Evolutionary conservation across 768 basidiomycete genomes (phyloP), one percentile per base, ranked within the genome.

Genomic region (Lactifluus subvellereus): DNA sequence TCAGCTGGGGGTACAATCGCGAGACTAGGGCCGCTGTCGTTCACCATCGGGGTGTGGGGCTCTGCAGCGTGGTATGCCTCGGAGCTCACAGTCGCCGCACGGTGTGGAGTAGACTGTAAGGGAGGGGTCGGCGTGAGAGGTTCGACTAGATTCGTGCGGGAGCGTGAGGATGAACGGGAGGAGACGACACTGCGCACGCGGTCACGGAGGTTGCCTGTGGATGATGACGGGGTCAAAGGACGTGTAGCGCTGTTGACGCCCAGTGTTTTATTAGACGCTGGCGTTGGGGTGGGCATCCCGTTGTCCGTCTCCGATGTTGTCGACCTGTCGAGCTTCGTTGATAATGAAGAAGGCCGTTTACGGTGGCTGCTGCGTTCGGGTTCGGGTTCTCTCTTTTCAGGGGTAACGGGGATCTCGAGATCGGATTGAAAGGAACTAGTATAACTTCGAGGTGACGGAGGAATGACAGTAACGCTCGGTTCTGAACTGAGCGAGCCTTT

Each of bases 1-100:
- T 83, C 81, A 20, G 78, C 76, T 55, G 80, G 74, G 37, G 76
- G 70, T 2, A 73, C 66, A 66, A 71, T 69, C 65, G 32, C 20
- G 27, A 54, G 49, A 20, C 70, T 64, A 54, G 18, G 9, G 37
- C 42, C 35, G 18, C 69, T 68, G 57, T 45, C 14, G 10, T 22
- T 50, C 4, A 2, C 9, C 37, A 6, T 33, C 1, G 7, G 33
- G 20, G 48, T 11, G 6, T 50, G 60, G 27, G 48, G 37, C 43
- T 69, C 62, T 47, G 50, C 43, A 32, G 50, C 22, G 11, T 54
- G 54, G 53, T 49, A 32, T 4, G 64, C 49, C 11, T 45, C 57
- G 45, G 42, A 1, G 43, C n/a, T 33, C 42, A 45, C 50, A 3
- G 18, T 40, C 6, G n/a, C 5, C 8, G 56, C 61, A 45, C 49